These are phyloP conservation scores for Cyclanthera cordifolia DNA, from an alignment of 306 rosid species.

Conservation along the genomic window DNA sequence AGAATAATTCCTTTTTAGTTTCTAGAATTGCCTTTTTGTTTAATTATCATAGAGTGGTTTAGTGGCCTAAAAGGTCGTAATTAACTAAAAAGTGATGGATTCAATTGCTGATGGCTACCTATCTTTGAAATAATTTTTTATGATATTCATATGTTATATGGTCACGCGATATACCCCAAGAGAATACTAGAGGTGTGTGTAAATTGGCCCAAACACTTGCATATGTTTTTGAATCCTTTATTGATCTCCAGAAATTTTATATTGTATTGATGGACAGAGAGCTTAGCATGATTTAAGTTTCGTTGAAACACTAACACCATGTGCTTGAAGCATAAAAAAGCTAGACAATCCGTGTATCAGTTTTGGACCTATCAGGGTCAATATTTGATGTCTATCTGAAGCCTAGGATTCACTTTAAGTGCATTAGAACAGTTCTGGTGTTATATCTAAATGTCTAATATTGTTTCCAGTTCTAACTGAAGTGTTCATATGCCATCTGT, in stretches of 20 bases:
- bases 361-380: not conserved
- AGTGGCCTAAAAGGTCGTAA: too few relatives aligned
- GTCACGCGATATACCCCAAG: too few relatives aligned
- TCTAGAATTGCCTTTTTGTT: not conserved
- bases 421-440: not conserved
- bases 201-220: too few relatives aligned
- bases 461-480: not conserved
- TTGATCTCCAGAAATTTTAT: not conserved
- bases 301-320: not conserved
- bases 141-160: too few relatives aligned
- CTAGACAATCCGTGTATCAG: not conserved
- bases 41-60: too few relatives aligned
- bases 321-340: not conserved
- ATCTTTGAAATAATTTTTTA: too few relatives aligned
- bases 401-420: not conserved
- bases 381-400: not conserved
- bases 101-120: too few relatives aligned
- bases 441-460: not conserved
- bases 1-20: not conserved
- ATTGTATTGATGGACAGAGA: not conserved
- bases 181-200: too few relatives aligned
- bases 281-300: not conserved
- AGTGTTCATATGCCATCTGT: not conserved
- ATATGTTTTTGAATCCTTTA: not conserved
- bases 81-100: too few relatives aligned